Percentiles rank a stretch among this genome's conserved stretches.
These are phyloP conservation scores for Parachlorella kessleri DNA, from an alignment of 139 green algal species.

Conservation along the genomic window DNA sequence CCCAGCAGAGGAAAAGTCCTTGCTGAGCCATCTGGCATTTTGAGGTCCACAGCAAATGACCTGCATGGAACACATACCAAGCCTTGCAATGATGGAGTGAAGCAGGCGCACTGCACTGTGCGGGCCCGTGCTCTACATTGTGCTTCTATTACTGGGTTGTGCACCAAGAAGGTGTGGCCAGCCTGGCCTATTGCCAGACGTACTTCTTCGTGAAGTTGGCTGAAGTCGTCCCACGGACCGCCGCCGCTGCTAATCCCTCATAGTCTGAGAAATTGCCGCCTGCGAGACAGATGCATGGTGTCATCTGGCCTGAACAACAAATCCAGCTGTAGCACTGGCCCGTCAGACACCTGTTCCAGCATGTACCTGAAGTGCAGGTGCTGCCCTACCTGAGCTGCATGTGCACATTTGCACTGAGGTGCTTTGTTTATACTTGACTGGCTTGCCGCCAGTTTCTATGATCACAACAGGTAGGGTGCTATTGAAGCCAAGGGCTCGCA, in stretches of 20 bases:
- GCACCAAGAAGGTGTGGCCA: neutral
- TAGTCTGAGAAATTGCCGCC: slow-evolving; percentile 23
- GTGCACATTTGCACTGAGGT: neutral
- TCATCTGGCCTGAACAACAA: no score
- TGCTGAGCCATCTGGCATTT: slow-evolving; percentile 4
- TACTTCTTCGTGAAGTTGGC: slow-evolving; percentile 48
- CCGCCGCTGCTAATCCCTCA: slow-evolving; percentile 21
- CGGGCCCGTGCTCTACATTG: neutral
- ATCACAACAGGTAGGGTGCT: neutral
- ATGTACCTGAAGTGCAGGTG: neutral
- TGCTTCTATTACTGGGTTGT: neutral
- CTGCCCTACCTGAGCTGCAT: neutral
- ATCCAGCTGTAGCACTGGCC: neutral
- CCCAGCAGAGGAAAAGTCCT: slow-evolving; percentile 37
- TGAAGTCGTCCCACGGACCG: slow-evolving; percentile 21
- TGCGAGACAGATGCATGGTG: no score
- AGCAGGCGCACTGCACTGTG: no score
- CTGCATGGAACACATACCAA: neutral
- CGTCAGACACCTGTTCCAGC: no score
- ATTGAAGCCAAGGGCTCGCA: neutral
- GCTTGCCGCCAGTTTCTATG: neutral
- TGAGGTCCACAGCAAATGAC: slow-evolving; percentile 33
- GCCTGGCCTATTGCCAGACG: neutral
- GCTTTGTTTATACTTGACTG: neutral
- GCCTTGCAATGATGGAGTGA: neutral